Base-by-base conservation (phyloP, 495 filamentous ascomycete species). In the Hypomontagnella monticulosa region DNA sequence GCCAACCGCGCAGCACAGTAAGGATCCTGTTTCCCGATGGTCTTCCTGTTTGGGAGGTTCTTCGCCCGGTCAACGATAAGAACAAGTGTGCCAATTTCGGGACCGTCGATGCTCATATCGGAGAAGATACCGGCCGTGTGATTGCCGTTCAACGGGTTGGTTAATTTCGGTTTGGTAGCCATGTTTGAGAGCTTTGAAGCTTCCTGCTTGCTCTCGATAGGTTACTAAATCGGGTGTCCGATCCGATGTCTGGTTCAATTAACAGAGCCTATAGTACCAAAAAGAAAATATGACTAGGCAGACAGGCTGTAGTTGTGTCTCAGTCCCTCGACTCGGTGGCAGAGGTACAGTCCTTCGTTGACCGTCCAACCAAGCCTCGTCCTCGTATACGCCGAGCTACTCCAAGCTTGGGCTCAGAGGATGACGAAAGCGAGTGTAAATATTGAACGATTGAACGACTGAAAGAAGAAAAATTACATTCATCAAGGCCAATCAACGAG, bases 11-110 rank as follows among this genome's bases (percentile, higher is more conserved):
- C 93, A 44, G 96, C 94, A 77, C 93, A 97, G 73, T 97, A 99
- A 5, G 96, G 93, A 74, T 97, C 93, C 79, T 99, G 95, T 79
- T 99, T 99, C 54, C 96, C 94, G 83, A 98, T 96, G 2, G 92
- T 92, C 81, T 94, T 94, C 61, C 92, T 81, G 76, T 98, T 99
- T 38, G 96, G 95, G 54, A 99, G 81, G 73, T 99, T 99, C 84
- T 96, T 98, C 52, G 90, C 92, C 44, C 91, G 85, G 76, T 99
- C 96, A 63, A 99, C 84, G 62, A 99, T 87, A 37, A 93, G 83
- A 43, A 99, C 92, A 66, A 99, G 81, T 0, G 93, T 97, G 37
- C 95, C 95, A 73, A 98, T 97, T 38, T 93, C 86, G 3, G 95
- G 95, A 0, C 95, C 95, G 77, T 99, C 95, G 54, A 97, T 85